Evolutionary conservation across 2,329 filamentous ascomycete genomes (phyloP).

Genomic region (Colletotrichum sojae): DNA sequence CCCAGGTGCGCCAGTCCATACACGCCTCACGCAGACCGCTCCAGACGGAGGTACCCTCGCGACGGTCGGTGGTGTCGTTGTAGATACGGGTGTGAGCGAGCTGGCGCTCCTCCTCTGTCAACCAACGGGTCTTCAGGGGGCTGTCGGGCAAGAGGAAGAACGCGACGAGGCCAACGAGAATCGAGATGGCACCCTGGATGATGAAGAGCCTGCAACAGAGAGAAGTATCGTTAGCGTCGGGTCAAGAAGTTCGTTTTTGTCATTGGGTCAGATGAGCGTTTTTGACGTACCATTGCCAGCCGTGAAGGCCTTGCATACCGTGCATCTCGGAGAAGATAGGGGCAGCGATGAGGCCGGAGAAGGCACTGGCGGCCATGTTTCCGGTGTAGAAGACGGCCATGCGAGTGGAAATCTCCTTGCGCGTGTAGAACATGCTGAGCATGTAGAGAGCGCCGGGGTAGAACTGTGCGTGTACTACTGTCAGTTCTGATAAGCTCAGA

Average conservation of each 20-base stretch:
- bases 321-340: conserved; percentile 60
- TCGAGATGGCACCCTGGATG: conserved; percentile 56
- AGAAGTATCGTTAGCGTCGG: not conserved
- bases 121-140: conserved; percentile 54
- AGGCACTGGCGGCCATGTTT: conserved; percentile 59
- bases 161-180: conserved; percentile 51
- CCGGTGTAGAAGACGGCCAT: conserved; percentile 62
- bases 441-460: conserved; percentile 42
- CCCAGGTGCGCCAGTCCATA: conserved; percentile 62
- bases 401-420: conserved; percentile 44
- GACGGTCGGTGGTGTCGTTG: conserved; percentile 49
- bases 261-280: not conserved
- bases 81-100: conserved; percentile 54
- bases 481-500: no score
- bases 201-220: conserved; percentile 52
- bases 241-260: no score
- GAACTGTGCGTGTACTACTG: conserved; percentile 23
- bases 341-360: conserved; percentile 60
- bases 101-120: conserved; percentile 57
- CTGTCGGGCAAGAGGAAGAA: conserved; percentile 57
- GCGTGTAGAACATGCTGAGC: conserved; percentile 42
- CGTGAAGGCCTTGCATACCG: conserved; percentile 52
- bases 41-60: conserved; percentile 56
- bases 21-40: conserved; percentile 60
- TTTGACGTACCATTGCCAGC: conserved; percentile 57